phyloP scores from a whole-genome alignment of 2,329 filamentous ascomycete species.

The Chaetomium olivaceum region DNA sequence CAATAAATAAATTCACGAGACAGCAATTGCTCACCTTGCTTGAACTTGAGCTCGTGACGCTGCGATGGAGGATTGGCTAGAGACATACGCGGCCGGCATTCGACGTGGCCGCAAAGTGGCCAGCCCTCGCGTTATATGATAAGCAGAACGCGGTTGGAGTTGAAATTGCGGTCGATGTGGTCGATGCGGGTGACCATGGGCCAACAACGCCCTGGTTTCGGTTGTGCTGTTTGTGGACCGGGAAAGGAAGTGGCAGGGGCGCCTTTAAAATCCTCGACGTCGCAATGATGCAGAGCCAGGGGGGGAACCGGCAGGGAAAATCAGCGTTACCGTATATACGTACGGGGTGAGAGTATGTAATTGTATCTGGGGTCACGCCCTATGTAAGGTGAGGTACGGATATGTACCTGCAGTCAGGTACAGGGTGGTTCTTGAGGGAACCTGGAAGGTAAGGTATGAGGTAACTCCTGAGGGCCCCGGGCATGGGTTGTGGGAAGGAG shows the following conservation, averaged over 20 bases:
- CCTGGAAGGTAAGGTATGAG: neutral
- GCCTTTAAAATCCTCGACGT: slow-evolving; percentile 31
- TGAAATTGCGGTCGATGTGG: slow-evolving; percentile 22
- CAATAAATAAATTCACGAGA: neutral
- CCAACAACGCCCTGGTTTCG: slow-evolving; percentile 17
- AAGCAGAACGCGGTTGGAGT: slow-evolving; percentile 13
- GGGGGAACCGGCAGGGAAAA: slow-evolving; percentile 19
- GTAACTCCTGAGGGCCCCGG: too few species aligned
- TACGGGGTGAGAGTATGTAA: neutral
- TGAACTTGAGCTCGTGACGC: neutral
- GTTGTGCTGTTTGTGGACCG: slow-evolving; percentile 17
- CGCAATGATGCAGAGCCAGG: slow-evolving; percentile 25
- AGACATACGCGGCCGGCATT: slow-evolving; percentile 9
- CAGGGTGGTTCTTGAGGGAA: neutral
- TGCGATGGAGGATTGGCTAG: neutral
- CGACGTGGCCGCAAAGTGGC: slow-evolving; percentile 16
- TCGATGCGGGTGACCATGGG: slow-evolving; percentile 20
- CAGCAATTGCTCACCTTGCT: slow-evolving; percentile 14
- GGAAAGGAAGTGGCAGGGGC: slow-evolving; percentile 25
- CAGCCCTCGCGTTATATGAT: slow-evolving; percentile 20
- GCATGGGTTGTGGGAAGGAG: neutral
- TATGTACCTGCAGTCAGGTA: neutral
- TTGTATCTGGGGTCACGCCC: neutral
- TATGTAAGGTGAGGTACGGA: neutral
- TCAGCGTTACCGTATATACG: neutral